Base-by-base conservation (phyloP, 768 basidiomycete species). In the Rhodotorula graminis region DNA sequence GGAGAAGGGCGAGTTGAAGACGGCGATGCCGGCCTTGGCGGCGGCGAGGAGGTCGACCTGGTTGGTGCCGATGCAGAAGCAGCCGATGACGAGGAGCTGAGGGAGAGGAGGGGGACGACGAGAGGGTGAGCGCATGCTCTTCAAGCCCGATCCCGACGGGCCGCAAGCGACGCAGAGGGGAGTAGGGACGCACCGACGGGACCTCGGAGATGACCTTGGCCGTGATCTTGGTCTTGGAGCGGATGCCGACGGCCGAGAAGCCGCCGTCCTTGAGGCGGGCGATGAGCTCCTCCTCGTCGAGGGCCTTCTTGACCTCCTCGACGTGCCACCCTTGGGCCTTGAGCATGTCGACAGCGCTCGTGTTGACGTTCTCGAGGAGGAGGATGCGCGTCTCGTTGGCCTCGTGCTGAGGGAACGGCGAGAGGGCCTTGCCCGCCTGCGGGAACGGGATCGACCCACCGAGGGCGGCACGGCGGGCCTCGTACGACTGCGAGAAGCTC, bases 21-120 rank as follows among this genome's bases (percentile, higher is more conserved):
- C 95, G 42, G 95, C 92, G 76, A 99, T 90, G 70, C 96, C 96
- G 64, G 90, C 87, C 65, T 87, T 87, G 49, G 90, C 88, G 37
- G 94, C 93, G 6, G 90, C 87, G 62, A 80, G 71, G 59, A 99
- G 88, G 80, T 97, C 93, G 76, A 98, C 96, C 82, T 98, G 96
- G 82, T 98, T 98, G 65, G 92, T 94, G 63, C 96, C 96, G 76
- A 99, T 99, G 83, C 96, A 99, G 86, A 99, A 99, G 82, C 96
- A 99, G 19, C 96, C 95, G 74, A 98, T 92, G 79, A 89, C 91
- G 21, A 97, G 86, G 59, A 99, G 89, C 93, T 99, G 79, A 19
- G 52, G 18, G 21, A 42, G 11, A 21, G 25, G 44, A 64, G 31
- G 37, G 23, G 25, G 4, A 42, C 37, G 31, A 33, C 21, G 33